A percentile compares a stretch with the other conserved stretches of the same genome.
Conservation (phyloP, 495 filamentous ascomycete species). For the Hyphodiscus hymeniophilus region DNA sequence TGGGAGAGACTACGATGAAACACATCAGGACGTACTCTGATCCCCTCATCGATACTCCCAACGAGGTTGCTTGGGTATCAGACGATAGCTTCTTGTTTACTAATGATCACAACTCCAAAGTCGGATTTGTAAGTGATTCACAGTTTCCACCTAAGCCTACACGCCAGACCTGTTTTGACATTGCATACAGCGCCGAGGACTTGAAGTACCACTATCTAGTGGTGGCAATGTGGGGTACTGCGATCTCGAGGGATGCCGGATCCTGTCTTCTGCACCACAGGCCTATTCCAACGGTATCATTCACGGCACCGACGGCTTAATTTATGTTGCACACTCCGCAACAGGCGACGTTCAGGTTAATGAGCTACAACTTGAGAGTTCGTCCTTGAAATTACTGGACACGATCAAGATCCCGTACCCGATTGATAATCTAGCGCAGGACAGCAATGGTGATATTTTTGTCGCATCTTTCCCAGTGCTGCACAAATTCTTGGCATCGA, state of each 20-base stretch:
- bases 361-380: conserved; percentile 18
- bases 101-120: conserved; percentile 29
- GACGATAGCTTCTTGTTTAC: conserved; percentile 26
- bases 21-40: conserved; percentile 27
- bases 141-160: neutral
- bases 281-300: conserved; percentile 31
- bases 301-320: conserved; percentile 21
- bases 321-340: conserved; percentile 27
- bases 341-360: conserved; percentile 20
- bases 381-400: conserved; percentile 19
- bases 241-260: conserved; percentile 11
- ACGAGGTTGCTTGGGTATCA: conserved; percentile 25
- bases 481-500: conserved; percentile 1
- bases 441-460: conserved; percentile 30
- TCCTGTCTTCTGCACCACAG: conserved; percentile 19
- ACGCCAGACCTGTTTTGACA: too few relatives aligned
- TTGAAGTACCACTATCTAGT: conserved; percentile 20
- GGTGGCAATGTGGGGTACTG: conserved; percentile 26
- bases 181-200: conserved; percentile 19
- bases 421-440: conserved; percentile 32
- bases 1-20: conserved; percentile 12
- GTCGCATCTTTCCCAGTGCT: conserved; percentile 26
- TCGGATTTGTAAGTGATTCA: conserved; percentile 18
- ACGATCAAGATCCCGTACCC: conserved; percentile 23
- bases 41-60: conserved; percentile 28